These are phyloP conservation scores for Albugo candida DNA, from an alignment of 352 stramenopile species.

Conservation along the genomic window DNA sequence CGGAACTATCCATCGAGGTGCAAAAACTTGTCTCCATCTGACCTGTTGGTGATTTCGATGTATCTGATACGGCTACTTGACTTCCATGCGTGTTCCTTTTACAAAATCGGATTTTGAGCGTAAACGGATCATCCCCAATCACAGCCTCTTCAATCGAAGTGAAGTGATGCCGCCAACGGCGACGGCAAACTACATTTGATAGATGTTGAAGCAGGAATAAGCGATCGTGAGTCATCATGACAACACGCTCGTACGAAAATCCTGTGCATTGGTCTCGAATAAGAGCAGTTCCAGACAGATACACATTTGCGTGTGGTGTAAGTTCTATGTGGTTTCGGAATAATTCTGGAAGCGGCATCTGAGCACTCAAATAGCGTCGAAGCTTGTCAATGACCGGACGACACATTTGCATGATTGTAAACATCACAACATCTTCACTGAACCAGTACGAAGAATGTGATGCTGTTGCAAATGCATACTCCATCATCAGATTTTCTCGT, in stretches of 20 bases:
- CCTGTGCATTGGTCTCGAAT: conserved; percentile 62
- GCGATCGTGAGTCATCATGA: conserved; percentile 49
- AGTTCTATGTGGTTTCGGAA: conserved; percentile 65
- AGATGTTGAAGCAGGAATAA: conserved; percentile 43
- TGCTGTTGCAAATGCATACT: conserved; percentile 57
- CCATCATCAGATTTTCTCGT: conserved; percentile 70
- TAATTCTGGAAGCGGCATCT: conserved; percentile 41
- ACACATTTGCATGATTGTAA: conserved; percentile 70
- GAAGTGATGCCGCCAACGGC: conserved; percentile 49
- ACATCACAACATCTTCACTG: conserved; percentile 73
- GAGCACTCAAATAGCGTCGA: conserved; percentile 63
- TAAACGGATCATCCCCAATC: conserved; percentile 68
- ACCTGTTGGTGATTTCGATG: too few species aligned
- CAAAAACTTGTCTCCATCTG: too few species aligned
- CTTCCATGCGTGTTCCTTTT: conserved; percentile 10
- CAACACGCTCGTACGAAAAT: conserved; percentile 47
- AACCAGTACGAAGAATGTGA: conserved; percentile 82
- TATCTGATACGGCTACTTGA: neutral
- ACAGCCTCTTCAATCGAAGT: conserved; percentile 25
- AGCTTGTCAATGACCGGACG: conserved; percentile 65
- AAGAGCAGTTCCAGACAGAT: conserved; percentile 45
- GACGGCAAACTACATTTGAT: conserved; percentile 39
- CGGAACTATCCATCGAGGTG: conserved; percentile 1
- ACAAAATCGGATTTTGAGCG: conserved; percentile 44
- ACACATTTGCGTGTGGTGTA: conserved; percentile 42